These are phyloP conservation scores for Hemileia vastatrix DNA, from an alignment of 1,284 basidiomycete genomes.

Conservation along the genomic window DNA sequence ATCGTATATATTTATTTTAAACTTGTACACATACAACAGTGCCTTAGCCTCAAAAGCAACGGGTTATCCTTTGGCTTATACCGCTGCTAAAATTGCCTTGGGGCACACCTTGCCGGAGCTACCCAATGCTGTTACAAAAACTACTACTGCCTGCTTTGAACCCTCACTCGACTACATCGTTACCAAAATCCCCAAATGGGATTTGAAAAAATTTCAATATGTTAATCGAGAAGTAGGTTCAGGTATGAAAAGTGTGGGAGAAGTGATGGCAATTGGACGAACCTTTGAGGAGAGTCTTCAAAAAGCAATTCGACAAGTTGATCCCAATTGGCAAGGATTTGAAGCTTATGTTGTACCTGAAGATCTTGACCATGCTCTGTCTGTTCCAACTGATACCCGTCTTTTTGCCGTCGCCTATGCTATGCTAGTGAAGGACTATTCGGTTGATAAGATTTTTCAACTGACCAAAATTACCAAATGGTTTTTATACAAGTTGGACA, in stretches of 20 bases:
- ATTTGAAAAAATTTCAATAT: slow-evolving; percentile 93
- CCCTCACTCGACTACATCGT: slow-evolving; percentile 99
- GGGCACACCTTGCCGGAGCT: slow-evolving; percentile 95
- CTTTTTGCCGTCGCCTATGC: slow-evolving; percentile 96
- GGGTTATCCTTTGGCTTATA: slow-evolving; percentile 97
- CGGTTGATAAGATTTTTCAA: slow-evolving; percentile 79
- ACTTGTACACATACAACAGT: slow-evolving; percentile 67
- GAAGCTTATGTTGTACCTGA: slow-evolving; percentile 63
- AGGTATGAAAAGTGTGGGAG: slow-evolving; percentile 98
- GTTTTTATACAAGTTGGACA: slow-evolving; percentile 98
- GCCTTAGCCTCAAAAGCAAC: slow-evolving; percentile 98
- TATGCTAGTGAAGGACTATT: slow-evolving; percentile 86
- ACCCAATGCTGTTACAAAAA: slow-evolving; percentile 98
- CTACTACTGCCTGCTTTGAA: slow-evolving; percentile 98
- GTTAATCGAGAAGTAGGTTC: slow-evolving; percentile 94
- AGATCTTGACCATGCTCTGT: slow-evolving; percentile 69
- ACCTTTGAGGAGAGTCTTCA: slow-evolving; percentile 98
- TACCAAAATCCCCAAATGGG: slow-evolving; percentile 99
- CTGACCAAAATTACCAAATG: slow-evolving; percentile 95
- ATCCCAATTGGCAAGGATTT: slow-evolving; percentile 65
- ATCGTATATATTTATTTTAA: not conserved
- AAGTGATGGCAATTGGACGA: slow-evolving; percentile 99
- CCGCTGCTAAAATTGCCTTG: slow-evolving; percentile 97
- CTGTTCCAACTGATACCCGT: slow-evolving; percentile 72
- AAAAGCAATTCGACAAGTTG: slow-evolving; percentile 95